A percentile compares a stretch with the other conserved stretches of the same genome.
phyloP scores from a whole-genome alignment of 78 protist species.

The Planoprotostelium fungivorum region DNA sequence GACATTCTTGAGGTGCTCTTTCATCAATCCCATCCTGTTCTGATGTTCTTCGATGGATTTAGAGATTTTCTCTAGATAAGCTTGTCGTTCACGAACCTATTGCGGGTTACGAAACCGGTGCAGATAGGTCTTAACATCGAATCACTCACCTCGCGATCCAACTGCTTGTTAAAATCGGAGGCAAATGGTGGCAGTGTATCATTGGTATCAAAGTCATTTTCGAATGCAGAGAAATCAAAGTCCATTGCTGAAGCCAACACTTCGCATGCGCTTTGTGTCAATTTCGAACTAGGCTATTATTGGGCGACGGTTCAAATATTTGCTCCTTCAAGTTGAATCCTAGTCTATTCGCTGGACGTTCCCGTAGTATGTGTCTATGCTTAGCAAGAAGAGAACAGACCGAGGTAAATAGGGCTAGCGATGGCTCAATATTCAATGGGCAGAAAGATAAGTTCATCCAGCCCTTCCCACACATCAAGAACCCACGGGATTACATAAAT shows the following conservation, averaged over 20 bases:
- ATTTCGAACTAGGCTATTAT: neutral
- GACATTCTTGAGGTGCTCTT: slow-evolving; percentile 60
- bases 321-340: neutral
- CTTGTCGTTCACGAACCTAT: neutral
- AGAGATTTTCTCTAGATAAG: neutral
- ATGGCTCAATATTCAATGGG: too few relatives aligned
- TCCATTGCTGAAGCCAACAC: neutral
- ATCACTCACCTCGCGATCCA: neutral
- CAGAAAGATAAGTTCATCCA: too few relatives aligned
- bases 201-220: neutral
- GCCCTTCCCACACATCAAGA: too few relatives aligned
- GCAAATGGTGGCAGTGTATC: slow-evolving; percentile 21
- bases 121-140: too few relatives aligned
- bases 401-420: too few relatives aligned
- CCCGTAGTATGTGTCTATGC: too few relatives aligned
- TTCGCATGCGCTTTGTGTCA: neutral
- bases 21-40: slow-evolving; percentile 33
- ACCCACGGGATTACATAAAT: too few relatives aligned
- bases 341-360: too few relatives aligned
- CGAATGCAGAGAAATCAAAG: neutral
- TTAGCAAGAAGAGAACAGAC: too few relatives aligned
- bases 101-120: neutral
- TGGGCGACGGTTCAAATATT: neutral
- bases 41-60: slow-evolving; percentile 11
- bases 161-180: slow-evolving; percentile 7